These are phyloP conservation scores for Salix viminalis DNA, from an alignment of 345 rosid genomes.

Conservation along the genomic window DNA sequence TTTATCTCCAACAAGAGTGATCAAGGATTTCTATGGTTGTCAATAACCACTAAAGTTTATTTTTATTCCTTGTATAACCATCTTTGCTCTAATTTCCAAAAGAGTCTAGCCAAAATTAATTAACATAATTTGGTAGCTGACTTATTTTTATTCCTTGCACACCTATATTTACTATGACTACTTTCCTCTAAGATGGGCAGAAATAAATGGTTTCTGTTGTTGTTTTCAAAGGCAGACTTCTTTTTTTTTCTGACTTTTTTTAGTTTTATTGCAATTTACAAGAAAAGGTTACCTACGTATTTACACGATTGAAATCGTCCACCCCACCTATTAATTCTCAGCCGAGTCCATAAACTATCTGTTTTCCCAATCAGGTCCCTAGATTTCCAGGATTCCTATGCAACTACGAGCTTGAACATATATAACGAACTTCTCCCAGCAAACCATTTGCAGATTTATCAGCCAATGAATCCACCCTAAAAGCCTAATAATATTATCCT, in stretches of 20 bases:
- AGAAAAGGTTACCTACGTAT: background rate
- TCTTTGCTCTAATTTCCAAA: background rate
- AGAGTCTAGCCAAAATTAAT: background rate
- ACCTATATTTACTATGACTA: rapidly evolving
- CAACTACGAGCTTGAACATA: no score
- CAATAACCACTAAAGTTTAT: background rate
- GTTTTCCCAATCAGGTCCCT: background rate
- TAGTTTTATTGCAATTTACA: background rate
- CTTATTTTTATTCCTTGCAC: background rate
- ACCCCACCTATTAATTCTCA: background rate
- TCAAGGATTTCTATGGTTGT: background rate
- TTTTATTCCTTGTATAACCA: background rate
- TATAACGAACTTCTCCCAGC: background rate
- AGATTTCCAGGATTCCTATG: no score
- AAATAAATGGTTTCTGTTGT: background rate
- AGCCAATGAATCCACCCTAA: background rate
- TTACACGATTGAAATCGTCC: background rate
- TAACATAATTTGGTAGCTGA: background rate
- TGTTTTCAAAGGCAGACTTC: no score
- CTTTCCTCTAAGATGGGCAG: background rate
- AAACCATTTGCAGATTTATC: background rate
- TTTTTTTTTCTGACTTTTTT: background rate
- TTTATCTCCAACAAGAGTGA: background rate
- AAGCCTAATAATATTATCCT: background rate
- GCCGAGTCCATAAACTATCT: background rate